Conservation (phyloP, 2,329 filamentous ascomycete species). For the Chrysoporthe puriensis region DNA sequence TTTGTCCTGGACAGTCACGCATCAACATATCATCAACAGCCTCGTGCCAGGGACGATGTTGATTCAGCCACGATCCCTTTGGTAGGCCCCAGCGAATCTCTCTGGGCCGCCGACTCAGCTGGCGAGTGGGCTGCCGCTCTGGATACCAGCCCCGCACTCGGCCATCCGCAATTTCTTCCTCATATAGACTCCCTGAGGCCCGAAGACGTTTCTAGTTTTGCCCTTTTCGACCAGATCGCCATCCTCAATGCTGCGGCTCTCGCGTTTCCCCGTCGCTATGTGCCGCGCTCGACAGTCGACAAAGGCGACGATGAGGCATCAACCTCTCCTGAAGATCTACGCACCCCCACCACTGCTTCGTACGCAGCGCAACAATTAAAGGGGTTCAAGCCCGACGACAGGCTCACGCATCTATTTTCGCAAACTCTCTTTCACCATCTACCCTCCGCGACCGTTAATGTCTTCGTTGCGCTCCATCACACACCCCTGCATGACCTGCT, state of each 20-base stretch:
- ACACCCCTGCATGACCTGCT: conserved; percentile 63
- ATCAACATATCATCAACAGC: conserved; percentile 58
- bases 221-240: conserved; percentile 45
- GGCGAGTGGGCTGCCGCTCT: conserved; percentile 50
- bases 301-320: conserved; percentile 6
- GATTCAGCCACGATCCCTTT: conserved; percentile 50
- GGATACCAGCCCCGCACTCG: conserved; percentile 34
- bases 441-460: conserved; percentile 50
- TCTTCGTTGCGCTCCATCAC: conserved; percentile 60
- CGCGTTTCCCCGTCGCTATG: conserved; percentile 41
- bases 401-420: conserved; percentile 45
- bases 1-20: conserved; percentile 61
- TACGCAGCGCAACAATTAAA: conserved; percentile 26
- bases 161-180: conserved; percentile 36
- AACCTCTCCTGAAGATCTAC: conserved; percentile 29
- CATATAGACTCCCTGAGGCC: conserved; percentile 42
- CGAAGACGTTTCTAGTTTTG: conserved; percentile 41
- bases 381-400: conserved; percentile 33
- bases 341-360: conserved; percentile 28
- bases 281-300: conserved; percentile 7
- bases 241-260: conserved; percentile 46
- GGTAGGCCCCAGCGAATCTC: conserved; percentile 45
- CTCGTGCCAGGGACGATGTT: conserved; percentile 43
- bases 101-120: conserved; percentile 54
- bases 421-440: conserved; percentile 11